phyloP scores from a whole-genome alignment of 1,284 basidiomycete genomes.

The Inonotus hispidus region DNA sequence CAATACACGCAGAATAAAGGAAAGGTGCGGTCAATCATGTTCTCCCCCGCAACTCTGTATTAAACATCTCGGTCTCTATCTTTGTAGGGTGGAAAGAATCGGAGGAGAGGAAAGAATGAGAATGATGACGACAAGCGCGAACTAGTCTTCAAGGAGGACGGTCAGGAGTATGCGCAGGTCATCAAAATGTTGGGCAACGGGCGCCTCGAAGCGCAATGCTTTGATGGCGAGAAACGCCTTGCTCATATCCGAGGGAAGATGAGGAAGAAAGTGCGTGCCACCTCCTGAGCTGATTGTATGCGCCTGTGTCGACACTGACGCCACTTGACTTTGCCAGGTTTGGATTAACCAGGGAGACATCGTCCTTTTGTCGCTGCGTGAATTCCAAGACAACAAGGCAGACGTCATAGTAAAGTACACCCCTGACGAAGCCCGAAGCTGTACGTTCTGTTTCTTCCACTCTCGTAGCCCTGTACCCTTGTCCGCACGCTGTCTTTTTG shows the following conservation, averaged over 20 bases:
- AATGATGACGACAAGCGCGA: slow-evolving; percentile 98
- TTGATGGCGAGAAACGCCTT: slow-evolving; percentile 97
- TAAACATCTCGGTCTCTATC: background rate
- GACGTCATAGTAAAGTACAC: slow-evolving; percentile 99
- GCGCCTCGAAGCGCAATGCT: slow-evolving; percentile 93
- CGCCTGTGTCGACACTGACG: background rate
- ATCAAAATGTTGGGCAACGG: slow-evolving; percentile 99
- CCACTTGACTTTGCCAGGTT: slow-evolving; percentile 50
- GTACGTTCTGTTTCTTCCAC: slow-evolving; percentile 34
- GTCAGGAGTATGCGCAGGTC: slow-evolving; percentile 99
- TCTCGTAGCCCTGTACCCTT: background rate
- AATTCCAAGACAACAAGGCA: slow-evolving; percentile 99
- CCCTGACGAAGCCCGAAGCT: slow-evolving; percentile 86
- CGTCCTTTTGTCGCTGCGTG: slow-evolving; percentile 91
- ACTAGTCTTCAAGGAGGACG: slow-evolving; percentile 97
- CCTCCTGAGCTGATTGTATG: background rate
- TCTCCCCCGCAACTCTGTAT: background rate
- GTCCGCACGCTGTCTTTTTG: background rate
- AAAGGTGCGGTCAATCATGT: slow-evolving; percentile 47
- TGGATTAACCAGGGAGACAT: slow-evolving; percentile 99
- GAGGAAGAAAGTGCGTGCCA: slow-evolving; percentile 87
- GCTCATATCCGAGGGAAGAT: slow-evolving; percentile 99
- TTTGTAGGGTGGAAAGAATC: slow-evolving; percentile 94
- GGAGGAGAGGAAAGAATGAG: slow-evolving; percentile 99
- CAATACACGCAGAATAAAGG: slow-evolving; percentile 63